Evolutionary conservation across 192 early-diverging fungal genomes (phyloP).

Genomic region (Radiomyces spectabilis): DNA sequence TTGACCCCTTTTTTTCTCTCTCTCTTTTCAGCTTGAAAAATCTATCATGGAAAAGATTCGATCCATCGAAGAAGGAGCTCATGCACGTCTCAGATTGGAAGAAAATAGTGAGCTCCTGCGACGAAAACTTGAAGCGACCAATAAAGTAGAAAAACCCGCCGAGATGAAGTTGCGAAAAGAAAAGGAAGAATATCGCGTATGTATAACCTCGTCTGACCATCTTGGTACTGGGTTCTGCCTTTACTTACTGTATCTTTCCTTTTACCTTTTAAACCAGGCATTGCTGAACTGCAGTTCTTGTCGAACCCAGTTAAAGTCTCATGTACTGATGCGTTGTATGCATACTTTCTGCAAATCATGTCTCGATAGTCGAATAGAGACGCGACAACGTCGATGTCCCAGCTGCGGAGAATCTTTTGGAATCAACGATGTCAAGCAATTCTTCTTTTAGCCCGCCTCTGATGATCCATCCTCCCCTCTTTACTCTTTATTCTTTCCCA

Average conservation of each 20-base stretch:
- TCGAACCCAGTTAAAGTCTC: conserved; percentile 77
- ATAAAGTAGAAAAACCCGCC: conserved; percentile 49
- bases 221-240: no score
- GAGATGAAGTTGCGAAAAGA: conserved; percentile 55
- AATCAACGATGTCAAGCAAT: conserved; percentile 69
- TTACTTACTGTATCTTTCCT: no score
- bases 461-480: no score
- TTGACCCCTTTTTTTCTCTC: no score
- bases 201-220: neutral
- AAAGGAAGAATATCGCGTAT: conserved; percentile 36
- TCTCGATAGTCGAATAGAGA: conserved; percentile 75
- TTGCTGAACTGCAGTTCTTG: conserved; percentile 88
- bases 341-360: conserved; percentile 93
- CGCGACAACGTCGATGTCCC: conserved; percentile 87
- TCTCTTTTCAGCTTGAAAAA: conserved; percentile 4
- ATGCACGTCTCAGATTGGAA: conserved; percentile 46
- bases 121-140: conserved; percentile 49
- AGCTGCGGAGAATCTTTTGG: conserved; percentile 81
- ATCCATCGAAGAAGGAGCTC: conserved; percentile 23
- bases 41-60: conserved; percentile 9
- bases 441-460: conserved; percentile 56
- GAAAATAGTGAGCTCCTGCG: conserved; percentile 61
- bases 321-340: conserved; percentile 83
- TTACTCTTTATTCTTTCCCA: no score
- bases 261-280: conserved; percentile 41